phyloP scores from a whole-genome alignment of 2,329 filamentous ascomycete species.

The Phialocephala sp. region DNA sequence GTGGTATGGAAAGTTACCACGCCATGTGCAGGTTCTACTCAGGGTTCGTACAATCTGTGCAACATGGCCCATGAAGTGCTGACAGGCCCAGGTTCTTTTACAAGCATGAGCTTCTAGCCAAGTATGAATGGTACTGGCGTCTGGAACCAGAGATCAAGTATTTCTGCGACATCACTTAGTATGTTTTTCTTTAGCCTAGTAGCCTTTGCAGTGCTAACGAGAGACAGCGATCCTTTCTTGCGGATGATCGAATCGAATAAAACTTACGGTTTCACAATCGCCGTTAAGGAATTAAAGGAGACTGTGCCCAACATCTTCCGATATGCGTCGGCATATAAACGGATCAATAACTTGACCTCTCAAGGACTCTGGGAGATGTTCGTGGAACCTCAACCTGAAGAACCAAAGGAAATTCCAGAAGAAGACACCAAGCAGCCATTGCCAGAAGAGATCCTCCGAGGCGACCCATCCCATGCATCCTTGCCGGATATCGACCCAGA shows the following conservation, averaged over 20 bases:
- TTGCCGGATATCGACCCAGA: slow-evolving; percentile 87
- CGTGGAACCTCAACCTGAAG: slow-evolving; percentile 73
- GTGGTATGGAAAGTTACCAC: slow-evolving; percentile 97
- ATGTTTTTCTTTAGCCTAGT: slow-evolving; percentile 44
- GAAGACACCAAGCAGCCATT: slow-evolving; percentile 71
- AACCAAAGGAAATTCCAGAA: slow-evolving; percentile 59
- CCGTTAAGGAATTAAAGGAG: slow-evolving; percentile 96
- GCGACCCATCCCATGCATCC: slow-evolving; percentile 71
- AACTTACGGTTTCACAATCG: slow-evolving; percentile 98
- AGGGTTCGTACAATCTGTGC: slow-evolving; percentile 63
- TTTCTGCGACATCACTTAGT: slow-evolving; percentile 99
- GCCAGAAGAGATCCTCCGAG: slow-evolving; percentile 81
- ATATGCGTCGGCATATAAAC: slow-evolving; percentile 97
- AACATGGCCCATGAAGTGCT: slow-evolving; percentile 18
- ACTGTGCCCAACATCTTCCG: slow-evolving; percentile 99
- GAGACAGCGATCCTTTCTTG: slow-evolving; percentile 82
- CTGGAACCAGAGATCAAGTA: slow-evolving; percentile 99
- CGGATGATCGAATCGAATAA: slow-evolving; percentile 95
- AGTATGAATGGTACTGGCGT: slow-evolving; percentile 99
- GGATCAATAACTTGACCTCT: slow-evolving; percentile 86
- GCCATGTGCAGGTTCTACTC: slow-evolving; percentile 99
- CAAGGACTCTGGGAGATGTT: slow-evolving; percentile 99
- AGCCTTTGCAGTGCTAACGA: slow-evolving; percentile 41
- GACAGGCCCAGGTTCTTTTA: slow-evolving; percentile 77
- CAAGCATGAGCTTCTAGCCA: slow-evolving; percentile 91